phyloP scores from a whole-genome alignment of 106 monocot genomes.

The Acorus calamus region DNA sequence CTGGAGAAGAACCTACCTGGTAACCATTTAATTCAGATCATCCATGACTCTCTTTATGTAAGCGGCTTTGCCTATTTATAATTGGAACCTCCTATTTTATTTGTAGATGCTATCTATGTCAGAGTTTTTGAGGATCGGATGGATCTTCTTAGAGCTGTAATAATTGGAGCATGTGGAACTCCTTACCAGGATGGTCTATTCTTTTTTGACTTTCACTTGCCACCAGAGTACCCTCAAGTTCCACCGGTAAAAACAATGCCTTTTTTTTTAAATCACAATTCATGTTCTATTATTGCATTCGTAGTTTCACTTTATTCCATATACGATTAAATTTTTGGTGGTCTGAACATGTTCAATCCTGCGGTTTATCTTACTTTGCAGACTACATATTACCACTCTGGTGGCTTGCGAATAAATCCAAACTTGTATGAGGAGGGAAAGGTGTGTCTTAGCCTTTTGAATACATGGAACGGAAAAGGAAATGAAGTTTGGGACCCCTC shows the following conservation, averaged over 20 bases:
- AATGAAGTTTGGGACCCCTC: conserved; percentile 96
- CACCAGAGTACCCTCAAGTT: conserved; percentile 84
- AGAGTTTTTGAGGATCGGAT: conserved; percentile 92
- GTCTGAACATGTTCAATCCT: no score
- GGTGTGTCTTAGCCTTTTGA: conserved; percentile 87
- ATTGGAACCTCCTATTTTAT: conserved; percentile 4
- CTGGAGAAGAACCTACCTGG: conserved; percentile 88
- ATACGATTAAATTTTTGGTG: no score
- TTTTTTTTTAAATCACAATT: not conserved
- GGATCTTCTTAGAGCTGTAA: conserved; percentile 91
- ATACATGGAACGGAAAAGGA: conserved; percentile 95
- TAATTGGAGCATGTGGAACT: conserved; percentile 88
- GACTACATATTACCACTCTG: conserved; percentile 86
- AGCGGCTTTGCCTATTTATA: not conserved
- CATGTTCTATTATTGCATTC: no score
- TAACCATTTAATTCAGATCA: conserved; percentile 4
- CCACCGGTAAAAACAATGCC: conserved; percentile 53
- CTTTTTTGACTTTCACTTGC: conserved; percentile 93
- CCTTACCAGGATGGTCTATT: conserved; percentile 99
- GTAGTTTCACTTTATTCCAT: no score
- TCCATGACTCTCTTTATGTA: no score
- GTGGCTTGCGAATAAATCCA: conserved; percentile 89
- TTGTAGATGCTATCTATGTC: conserved; percentile 79
- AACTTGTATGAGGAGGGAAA: conserved; percentile 94
- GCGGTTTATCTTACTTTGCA: conserved; percentile 14